These are phyloP conservation scores for Taphrina communis DNA, from an alignment of 1,139 yeast genomes.

Conservation along the genomic window DNA sequence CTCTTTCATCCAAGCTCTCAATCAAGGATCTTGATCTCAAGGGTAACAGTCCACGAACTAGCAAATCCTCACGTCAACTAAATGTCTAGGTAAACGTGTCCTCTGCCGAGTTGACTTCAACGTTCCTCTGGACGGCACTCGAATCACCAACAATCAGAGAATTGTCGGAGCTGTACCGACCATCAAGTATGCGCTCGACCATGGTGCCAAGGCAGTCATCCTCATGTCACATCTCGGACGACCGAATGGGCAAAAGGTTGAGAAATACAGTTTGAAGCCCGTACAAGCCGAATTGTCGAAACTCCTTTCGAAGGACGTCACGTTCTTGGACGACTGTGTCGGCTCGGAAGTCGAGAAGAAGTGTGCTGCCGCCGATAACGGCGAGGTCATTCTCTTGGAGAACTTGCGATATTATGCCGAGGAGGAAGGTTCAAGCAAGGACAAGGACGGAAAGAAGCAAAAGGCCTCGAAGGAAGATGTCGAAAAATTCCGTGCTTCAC, in stretches of 20 bases:
- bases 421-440: constrained; percentile 91
- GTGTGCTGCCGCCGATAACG: constrained; percentile 70
- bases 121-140: constrained; percentile 94
- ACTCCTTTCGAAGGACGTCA: constrained; percentile 71
- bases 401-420: constrained; percentile 95
- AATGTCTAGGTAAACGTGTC: constrained; percentile 68
- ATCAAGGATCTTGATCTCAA: constrained; percentile 85
- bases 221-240: constrained; percentile 97
- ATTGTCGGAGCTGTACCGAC: constrained; percentile 98
- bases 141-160: constrained; percentile 97
- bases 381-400: constrained; percentile 74
- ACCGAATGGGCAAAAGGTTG: constrained; percentile 88
- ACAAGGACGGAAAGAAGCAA: constrained; percentile 79
- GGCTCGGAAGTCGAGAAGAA: constrained; percentile 83
- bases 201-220: constrained; percentile 81
- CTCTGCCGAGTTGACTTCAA: constrained; percentile 88
- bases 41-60: constrained; percentile 48
- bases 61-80: not conserved
- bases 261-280: constrained; percentile 87
- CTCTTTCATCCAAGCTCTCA: constrained; percentile 87
- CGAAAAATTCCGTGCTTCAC: constrained; percentile 79
- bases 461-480: constrained; percentile 87
- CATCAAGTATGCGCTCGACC: constrained; percentile 86
- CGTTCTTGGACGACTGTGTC: constrained; percentile 83
- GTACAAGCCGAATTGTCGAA: constrained; percentile 83